phyloP scores from a whole-genome alignment of 371 early-diverging fungal species.

The Capillidium heterosporum region DNA sequence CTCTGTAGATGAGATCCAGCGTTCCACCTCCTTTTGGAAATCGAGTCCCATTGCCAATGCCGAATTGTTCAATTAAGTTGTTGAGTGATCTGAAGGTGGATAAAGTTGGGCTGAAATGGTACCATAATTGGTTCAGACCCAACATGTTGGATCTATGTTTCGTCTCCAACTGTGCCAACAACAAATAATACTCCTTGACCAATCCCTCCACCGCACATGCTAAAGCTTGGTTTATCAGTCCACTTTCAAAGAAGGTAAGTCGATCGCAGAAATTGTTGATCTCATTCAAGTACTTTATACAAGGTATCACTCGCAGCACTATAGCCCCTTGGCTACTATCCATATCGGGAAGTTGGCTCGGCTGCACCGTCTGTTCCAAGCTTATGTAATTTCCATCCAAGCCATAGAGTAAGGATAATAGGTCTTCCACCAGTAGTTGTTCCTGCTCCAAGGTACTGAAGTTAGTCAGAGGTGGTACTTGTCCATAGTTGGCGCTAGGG shows the following conservation, averaged over 20 bases:
- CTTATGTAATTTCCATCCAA: not conserved
- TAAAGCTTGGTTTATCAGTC: constrained; percentile 78
- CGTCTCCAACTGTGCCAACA: not conserved
- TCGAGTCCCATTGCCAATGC: constrained; percentile 10
- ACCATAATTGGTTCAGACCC: too few relatives aligned
- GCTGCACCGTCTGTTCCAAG: not conserved
- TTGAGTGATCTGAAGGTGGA: too few relatives aligned
- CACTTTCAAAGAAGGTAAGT: constrained; percentile 58
- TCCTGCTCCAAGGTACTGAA: not conserved
- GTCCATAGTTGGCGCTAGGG: too few relatives aligned
- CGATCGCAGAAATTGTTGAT: constrained; percentile 52
- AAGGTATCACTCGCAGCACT: constrained; percentile 49
- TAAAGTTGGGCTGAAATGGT: too few relatives aligned
- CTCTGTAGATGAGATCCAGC: constrained; percentile 34
- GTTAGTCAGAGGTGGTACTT: not conserved
- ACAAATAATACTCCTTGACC: constrained; percentile 33
- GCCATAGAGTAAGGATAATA: not conserved
- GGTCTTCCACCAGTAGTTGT: not conserved
- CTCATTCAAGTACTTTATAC: constrained; percentile 49
- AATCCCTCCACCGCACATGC: constrained; percentile 40
- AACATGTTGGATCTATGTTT: too few relatives aligned
- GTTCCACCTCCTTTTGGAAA: constrained; percentile 39
- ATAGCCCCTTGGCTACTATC: constrained; percentile 17
- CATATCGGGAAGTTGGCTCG: not conserved
- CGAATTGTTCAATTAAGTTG: too few relatives aligned